These are phyloP conservation scores for Plasmodium gonderi DNA, from an alignment of 169 alveolate genomes.

Conservation along the genomic window DNA sequence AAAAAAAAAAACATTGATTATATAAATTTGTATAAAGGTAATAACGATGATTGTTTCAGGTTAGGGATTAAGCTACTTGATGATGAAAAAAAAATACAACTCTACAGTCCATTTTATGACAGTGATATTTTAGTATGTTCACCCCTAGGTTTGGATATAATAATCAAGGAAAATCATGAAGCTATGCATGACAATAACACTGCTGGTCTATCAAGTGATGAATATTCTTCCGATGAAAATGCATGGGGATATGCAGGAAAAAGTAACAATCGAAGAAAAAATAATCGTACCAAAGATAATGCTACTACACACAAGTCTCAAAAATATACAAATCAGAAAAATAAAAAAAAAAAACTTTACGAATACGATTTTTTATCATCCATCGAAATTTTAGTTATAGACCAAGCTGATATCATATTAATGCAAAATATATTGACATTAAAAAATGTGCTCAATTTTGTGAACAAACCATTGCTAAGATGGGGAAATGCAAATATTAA, in stretches of 20 bases:
- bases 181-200: neutral
- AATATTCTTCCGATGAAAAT: conserved; percentile 1
- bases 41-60: conserved; percentile 89
- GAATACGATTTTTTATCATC: conserved; percentile 90
- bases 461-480: conserved; percentile 60
- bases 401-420: conserved; percentile 87
- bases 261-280: neutral
- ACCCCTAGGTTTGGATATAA: conserved; percentile 89
- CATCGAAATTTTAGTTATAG: conserved; percentile 87
- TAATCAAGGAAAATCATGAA: conserved; percentile 77
- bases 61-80: conserved; percentile 86
- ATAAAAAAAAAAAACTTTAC: conserved; percentile 57
- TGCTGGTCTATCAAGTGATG: neutral
- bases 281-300: neutral
- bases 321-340: neutral
- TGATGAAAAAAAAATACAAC: conserved; percentile 79
- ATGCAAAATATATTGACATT: conserved; percentile 86
- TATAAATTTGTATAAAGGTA: conserved; percentile 82
- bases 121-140: conserved; percentile 91
- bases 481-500: conserved; percentile 70
- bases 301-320: neutral
- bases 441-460: conserved; percentile 59
- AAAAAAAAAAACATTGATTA: conserved; percentile 79
- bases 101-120: conserved; percentile 87
- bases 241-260: conserved; percentile 1